Percentiles rank a stretch among this genome's conserved stretches.
Evolutionary conservation across 306 rosid genomes (phyloP).

Genomic region (Lagenaria siceraria): DNA sequence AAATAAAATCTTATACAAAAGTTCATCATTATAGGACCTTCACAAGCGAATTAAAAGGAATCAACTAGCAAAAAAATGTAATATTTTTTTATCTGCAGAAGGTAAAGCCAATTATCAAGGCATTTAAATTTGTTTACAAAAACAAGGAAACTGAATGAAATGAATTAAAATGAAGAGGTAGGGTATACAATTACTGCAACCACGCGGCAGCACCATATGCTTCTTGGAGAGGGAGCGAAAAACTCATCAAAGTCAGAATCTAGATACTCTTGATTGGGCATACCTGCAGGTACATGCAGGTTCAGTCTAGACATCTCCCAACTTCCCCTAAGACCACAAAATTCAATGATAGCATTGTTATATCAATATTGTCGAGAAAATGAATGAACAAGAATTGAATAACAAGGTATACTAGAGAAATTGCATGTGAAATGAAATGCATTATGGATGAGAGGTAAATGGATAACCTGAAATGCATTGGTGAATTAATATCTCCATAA

Average conservation of each 20-base stretch:
- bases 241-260: slow-evolving; percentile 35
- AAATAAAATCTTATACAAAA: not conserved
- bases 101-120: not conserved
- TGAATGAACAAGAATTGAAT: not conserved
- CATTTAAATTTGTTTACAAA: not conserved
- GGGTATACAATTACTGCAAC: slow-evolving; percentile 49
- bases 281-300: slow-evolving; percentile 30
- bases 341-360: not conserved
- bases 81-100: not conserved
- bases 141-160: not conserved
- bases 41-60: not conserved
- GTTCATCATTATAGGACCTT: not conserved
- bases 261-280: slow-evolving; percentile 26
- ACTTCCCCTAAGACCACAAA: slow-evolving; percentile 27
- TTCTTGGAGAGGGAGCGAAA: slow-evolving; percentile 34
- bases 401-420: not conserved
- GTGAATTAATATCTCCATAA: slow-evolving; percentile 28
- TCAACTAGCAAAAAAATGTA: not conserved
- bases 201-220: slow-evolving; percentile 45
- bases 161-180: not conserved
- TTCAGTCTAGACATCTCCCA: slow-evolving; percentile 65
- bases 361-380: not conserved
- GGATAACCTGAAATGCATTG: slow-evolving; percentile 17
- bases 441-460: not conserved
- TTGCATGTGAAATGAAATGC: not conserved